Conservation (phyloP, 192 early-diverging fungal species). For the Gorgonomyces haynaldii region DNA sequence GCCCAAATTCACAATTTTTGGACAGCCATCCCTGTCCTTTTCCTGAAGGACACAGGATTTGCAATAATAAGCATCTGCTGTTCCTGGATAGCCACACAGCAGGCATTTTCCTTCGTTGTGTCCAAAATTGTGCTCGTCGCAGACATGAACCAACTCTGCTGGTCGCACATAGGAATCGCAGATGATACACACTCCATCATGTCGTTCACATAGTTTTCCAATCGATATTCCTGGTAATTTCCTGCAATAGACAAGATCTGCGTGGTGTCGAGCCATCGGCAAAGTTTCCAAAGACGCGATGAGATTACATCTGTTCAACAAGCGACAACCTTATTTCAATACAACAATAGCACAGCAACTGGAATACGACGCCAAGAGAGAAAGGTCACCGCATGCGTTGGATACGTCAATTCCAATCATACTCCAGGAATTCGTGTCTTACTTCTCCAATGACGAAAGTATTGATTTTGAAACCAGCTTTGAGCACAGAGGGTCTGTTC, state of each 20-base stretch:
- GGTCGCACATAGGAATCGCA: constrained; percentile 93
- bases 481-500: constrained; percentile 30
- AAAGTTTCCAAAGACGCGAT: too few species aligned
- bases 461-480: constrained; percentile 8
- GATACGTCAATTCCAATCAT: constrained; percentile 14
- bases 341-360: not conserved
- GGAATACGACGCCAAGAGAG: not conserved
- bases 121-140: constrained; percentile 96
- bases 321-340: not conserved
- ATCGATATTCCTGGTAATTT: constrained; percentile 90
- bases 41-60: constrained; percentile 80
- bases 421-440: constrained; percentile 24
- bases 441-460: constrained; percentile 18
- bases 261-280: constrained; percentile 36
- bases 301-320: too few species aligned
- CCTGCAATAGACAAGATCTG: constrained; percentile 89
- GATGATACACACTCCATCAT: constrained; percentile 89
- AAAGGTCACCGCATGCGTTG: not conserved
- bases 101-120: constrained; percentile 81
- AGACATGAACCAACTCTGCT: constrained; percentile 78
- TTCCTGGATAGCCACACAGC: constrained; percentile 75
- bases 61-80: constrained; percentile 93
- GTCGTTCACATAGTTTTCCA: constrained; percentile 72
- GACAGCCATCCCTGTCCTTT: constrained; percentile 84
- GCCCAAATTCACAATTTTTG: constrained; percentile 95